These are phyloP conservation scores for Botrytis aclada DNA, from an alignment of 2,329 filamentous ascomycete genomes.

Conservation along the genomic window DNA sequence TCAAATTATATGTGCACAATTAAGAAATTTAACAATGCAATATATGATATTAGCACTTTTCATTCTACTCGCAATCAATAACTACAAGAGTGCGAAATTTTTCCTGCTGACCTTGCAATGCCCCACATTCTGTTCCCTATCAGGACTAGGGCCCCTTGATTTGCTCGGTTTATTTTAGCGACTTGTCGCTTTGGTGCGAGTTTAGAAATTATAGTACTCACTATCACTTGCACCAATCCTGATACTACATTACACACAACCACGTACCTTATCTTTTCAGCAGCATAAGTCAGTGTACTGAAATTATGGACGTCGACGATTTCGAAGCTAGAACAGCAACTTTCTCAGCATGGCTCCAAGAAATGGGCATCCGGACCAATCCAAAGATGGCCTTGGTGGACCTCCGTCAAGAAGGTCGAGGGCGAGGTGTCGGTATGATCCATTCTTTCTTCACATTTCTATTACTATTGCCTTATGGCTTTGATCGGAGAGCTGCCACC, in stretches of 20 bases:
- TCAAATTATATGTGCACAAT: not conserved
- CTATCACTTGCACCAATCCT: not conserved
- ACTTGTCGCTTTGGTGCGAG: slow-evolving; percentile 14
- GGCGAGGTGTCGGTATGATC: slow-evolving; percentile 61
- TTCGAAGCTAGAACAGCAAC: slow-evolving; percentile 47
- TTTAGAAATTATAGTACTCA: slow-evolving; percentile 16
- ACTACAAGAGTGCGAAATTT: slow-evolving; percentile 18
- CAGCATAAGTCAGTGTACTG: not conserved
- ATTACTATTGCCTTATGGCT: slow-evolving; percentile 45
- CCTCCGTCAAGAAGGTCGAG: slow-evolving; percentile 52
- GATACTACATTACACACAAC: slow-evolving; percentile 14
- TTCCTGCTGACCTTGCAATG: slow-evolving; percentile 14
- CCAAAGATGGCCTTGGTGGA: slow-evolving; percentile 57
- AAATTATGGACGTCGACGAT: slow-evolving; percentile 35
- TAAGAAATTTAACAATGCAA: not conserved
- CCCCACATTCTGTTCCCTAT: slow-evolving; percentile 8
- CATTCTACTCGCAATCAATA: not conserved
- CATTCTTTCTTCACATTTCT: slow-evolving; percentile 13
- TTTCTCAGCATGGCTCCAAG: slow-evolving; percentile 57
- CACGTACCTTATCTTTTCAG: not conserved
- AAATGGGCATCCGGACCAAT: slow-evolving; percentile 52
- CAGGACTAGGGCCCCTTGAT: slow-evolving; percentile 17
- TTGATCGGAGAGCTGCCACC: slow-evolving; percentile 14
- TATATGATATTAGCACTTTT: not conserved
- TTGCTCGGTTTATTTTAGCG: slow-evolving; percentile 21